phyloP scores from a whole-genome alignment of 306 rosid genomes.

The Fragaria ananassa region DNA sequence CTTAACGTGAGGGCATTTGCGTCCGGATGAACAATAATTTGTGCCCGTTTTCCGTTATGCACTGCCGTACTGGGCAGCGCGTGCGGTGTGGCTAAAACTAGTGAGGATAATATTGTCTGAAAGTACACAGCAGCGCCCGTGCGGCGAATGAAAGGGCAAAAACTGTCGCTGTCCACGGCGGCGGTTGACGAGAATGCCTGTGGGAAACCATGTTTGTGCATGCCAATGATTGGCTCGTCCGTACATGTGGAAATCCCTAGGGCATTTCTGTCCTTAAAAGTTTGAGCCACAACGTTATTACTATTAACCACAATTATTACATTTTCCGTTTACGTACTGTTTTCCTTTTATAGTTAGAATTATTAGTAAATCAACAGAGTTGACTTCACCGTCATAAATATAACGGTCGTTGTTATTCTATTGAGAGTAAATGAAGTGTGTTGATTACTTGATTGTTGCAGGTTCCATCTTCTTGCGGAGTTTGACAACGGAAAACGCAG shows the following conservation, averaged over 20 bases:
- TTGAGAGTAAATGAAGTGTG: not conserved
- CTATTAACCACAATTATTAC: not conserved
- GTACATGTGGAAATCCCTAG: slow-evolving; percentile 78
- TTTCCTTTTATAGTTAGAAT: slow-evolving; percentile 25
- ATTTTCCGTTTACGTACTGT: slow-evolving; percentile 55
- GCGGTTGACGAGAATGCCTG: slow-evolving; percentile 41
- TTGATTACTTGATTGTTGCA: slow-evolving; percentile 19
- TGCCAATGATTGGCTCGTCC: slow-evolving; percentile 56
- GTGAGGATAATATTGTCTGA: not conserved
- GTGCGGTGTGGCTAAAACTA: not conserved
- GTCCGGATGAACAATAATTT: slow-evolving; percentile 26
- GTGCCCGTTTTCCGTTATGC: not conserved
- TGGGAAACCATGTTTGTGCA: slow-evolving; percentile 19
- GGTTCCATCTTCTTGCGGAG: slow-evolving; percentile 90
- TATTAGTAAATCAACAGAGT: not conserved
- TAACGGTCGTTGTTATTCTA: not conserved
- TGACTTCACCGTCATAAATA: not conserved
- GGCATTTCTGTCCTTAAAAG: slow-evolving; percentile 71
- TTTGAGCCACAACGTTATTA: not conserved
- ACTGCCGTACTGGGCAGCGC: not conserved
- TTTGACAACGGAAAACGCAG: slow-evolving; percentile 97
- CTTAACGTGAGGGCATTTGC: slow-evolving; percentile 39
- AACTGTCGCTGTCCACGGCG: slow-evolving; percentile 34
- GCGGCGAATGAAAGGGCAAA: not conserved
- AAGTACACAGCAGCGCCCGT: slow-evolving; percentile 19